Evolutionary conservation across 2,329 filamentous ascomycete genomes (phyloP).

Genomic region (Endoconidiophora laricicola): DNA sequence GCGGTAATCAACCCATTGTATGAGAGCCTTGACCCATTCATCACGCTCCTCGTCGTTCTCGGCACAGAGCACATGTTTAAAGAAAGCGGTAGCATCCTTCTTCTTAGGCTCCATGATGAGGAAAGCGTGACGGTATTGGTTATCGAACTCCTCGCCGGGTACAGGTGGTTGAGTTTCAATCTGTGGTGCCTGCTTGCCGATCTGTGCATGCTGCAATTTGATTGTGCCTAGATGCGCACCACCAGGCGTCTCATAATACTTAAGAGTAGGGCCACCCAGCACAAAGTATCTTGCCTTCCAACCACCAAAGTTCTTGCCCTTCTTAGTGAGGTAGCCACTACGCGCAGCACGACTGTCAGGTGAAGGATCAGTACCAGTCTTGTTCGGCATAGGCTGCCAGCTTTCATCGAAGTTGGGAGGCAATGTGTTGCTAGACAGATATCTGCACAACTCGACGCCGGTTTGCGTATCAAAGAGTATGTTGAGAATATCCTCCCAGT

Average conservation of each 20-base stretch:
- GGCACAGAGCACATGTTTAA: slow-evolving; percentile 87
- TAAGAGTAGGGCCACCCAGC: slow-evolving; percentile 46
- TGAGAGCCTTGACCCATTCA: slow-evolving; percentile 76
- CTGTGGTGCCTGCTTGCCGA: slow-evolving; percentile 68
- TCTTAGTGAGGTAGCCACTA: slow-evolving; percentile 87
- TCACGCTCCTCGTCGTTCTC: slow-evolving; percentile 89
- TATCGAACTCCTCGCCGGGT: slow-evolving; percentile 64
- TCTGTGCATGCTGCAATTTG: slow-evolving; percentile 78
- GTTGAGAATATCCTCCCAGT: slow-evolving; percentile 73
- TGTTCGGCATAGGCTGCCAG: slow-evolving; percentile 20
- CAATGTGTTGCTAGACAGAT: slow-evolving; percentile 55
- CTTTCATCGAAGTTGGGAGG: slow-evolving; percentile 45
- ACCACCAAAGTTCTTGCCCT: slow-evolving; percentile 95
- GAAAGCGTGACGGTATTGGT: slow-evolving; percentile 93
- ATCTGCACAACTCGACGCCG: slow-evolving; percentile 70
- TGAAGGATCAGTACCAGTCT: slow-evolving; percentile 25
- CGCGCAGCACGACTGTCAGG: slow-evolving; percentile 53
- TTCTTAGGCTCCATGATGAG: slow-evolving; percentile 89
- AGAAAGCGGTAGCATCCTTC: slow-evolving; percentile 75
- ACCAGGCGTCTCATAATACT: slow-evolving; percentile 83
- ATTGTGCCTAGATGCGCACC: slow-evolving; percentile 86
- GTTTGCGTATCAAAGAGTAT: slow-evolving; percentile 62
- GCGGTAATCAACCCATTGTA: slow-evolving; percentile 72
- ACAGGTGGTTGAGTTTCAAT: slow-evolving; percentile 26
- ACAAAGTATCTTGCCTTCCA: slow-evolving; percentile 74